A percentile compares a stretch with the other conserved stretches of the same genome.
These are phyloP conservation scores for Curvularia sp. DNA, from an alignment of 2,329 filamentous ascomycete species.

Conservation along the genomic window DNA sequence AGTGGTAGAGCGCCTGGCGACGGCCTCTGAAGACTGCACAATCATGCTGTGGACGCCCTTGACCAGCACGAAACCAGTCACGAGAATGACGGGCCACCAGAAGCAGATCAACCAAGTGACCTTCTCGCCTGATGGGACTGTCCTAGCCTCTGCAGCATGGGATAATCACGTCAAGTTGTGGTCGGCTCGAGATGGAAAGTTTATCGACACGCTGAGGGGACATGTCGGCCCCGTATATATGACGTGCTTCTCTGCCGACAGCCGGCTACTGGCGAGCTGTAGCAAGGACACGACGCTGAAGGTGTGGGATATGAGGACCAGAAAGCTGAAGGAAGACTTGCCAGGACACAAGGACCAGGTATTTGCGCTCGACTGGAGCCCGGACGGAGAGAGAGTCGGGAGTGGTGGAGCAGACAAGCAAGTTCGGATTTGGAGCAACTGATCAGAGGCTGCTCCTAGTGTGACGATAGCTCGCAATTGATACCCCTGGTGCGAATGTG, in stretches of 20 bases:
- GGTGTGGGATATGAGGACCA: constrained; percentile 88
- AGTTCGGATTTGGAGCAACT: constrained; percentile 71
- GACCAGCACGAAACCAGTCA: constrained; percentile 78
- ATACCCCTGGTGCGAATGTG: constrained; percentile 17
- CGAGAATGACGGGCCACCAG: constrained; percentile 90
- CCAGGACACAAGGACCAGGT: constrained; percentile 93
- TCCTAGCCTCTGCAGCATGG: constrained; percentile 88
- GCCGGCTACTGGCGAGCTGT: constrained; percentile 82
- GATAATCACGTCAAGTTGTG: constrained; percentile 96
- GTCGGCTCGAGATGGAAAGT: constrained; percentile 77
- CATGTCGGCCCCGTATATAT: constrained; percentile 94
- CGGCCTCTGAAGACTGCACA: constrained; percentile 93
- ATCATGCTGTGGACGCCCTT: constrained; percentile 95
- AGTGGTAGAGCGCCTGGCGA: constrained; percentile 83
- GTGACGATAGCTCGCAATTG: constrained; percentile 13
- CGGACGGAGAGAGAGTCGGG: constrained; percentile 85
- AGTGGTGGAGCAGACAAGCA: constrained; percentile 93
- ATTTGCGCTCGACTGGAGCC: constrained; percentile 93
- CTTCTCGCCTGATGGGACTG: constrained; percentile 86
- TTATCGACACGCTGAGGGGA: constrained; percentile 85
- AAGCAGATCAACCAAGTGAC: constrained; percentile 96
- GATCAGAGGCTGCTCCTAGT: not conserved
- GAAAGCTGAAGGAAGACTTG: constrained; percentile 81
- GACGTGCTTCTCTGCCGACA: constrained; percentile 91
- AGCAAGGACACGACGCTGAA: constrained; percentile 95